phyloP scores from a whole-genome alignment of 148 eudicot genomes.

The Rhododendron williamsianum region DNA sequence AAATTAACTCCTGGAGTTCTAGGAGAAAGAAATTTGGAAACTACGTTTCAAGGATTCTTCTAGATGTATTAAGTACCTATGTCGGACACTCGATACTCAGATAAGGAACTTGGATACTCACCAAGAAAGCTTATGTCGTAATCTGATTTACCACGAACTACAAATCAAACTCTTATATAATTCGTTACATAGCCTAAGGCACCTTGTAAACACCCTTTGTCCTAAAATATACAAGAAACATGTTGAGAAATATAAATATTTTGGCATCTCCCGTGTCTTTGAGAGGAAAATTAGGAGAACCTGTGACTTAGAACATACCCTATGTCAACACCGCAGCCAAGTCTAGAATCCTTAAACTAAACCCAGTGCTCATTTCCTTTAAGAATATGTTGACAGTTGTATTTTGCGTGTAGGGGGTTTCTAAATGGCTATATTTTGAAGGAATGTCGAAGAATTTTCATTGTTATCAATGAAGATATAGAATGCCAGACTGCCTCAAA shows the following conservation, averaged over 20 bases:
- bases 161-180: not conserved
- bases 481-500: not conserved
- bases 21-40: not conserved
- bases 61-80: not conserved
- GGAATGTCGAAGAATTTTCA: not conserved
- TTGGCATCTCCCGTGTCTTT: not conserved
- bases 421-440: not conserved
- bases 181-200: not conserved
- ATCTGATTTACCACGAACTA: not conserved
- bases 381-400: not conserved
- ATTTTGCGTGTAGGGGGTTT: not conserved
- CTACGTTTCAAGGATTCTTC: not conserved
- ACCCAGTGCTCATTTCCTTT: not conserved
- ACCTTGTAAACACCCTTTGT: not conserved
- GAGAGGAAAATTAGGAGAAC: not conserved
- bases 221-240: not conserved
- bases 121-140: not conserved
- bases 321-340: not conserved
- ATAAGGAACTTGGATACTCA: not conserved
- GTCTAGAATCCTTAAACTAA: not conserved
- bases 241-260: not conserved
- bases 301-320: not conserved
- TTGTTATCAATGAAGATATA: not conserved
- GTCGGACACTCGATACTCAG: not conserved
- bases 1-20: not conserved